Conservation (phyloP, 129 eudicot genomes). For the sunflower (Helianthus annuus) region HanXRQr2.0-SUNRISE NC_035443.2:30917437-30917936, state of each 20-base stretch:
- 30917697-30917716: neutral
- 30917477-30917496: constrained; percentile 27
- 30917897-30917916: neutral
- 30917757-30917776: neutral
- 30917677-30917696: constrained; percentile 9
- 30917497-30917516: constrained; percentile 81
- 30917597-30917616: constrained; percentile 77
- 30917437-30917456: neutral
- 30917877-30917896: neutral
- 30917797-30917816: no score
- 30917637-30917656: constrained; percentile 78
- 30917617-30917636: constrained; percentile 65
- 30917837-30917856: neutral
- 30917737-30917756: neutral
- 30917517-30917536: constrained; percentile 81
- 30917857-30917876: neutral
- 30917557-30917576: constrained; percentile 78
- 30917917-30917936: neutral
- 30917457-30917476: neutral
- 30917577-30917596: constrained; percentile 71
- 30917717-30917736: neutral
- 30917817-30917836: neutral
- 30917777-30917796: neutral
- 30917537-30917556: constrained; percentile 81
- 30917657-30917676: constrained; percentile 40